Percentiles rank a stretch among this genome's conserved stretches.
These are phyloP conservation scores for Claviceps arundinis DNA, from an alignment of 2,329 filamentous ascomycete genomes.

Conservation along the genomic window DNA sequence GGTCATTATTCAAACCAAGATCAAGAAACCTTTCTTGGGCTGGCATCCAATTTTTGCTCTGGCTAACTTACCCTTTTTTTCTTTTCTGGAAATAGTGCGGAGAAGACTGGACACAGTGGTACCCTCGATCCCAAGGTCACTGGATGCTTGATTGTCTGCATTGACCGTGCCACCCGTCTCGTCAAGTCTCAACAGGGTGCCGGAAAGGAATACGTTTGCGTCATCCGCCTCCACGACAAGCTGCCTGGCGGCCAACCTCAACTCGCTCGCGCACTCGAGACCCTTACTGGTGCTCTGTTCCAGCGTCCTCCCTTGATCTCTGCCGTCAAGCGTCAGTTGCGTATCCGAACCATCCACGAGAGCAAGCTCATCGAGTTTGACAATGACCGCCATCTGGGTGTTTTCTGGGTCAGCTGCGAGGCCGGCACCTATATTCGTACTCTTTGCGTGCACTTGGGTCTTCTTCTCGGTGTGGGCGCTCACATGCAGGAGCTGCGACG, in stretches of 20 bases:
- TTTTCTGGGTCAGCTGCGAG: constrained; percentile 99
- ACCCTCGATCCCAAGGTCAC: constrained; percentile 98
- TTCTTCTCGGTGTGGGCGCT: constrained; percentile 66
- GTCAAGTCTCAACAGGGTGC: constrained; percentile 99
- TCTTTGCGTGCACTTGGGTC: constrained; percentile 83
- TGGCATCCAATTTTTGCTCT: no score
- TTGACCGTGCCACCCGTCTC: constrained; percentile 91
- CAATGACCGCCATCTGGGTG: constrained; percentile 91
- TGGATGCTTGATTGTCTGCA: constrained; percentile 85
- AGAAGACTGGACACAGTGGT: constrained; percentile 97
- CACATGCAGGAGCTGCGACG: constrained; percentile 97
- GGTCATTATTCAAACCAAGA: no score
- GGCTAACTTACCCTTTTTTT: not conserved
- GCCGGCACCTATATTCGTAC: constrained; percentile 97
- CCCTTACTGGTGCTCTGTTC: constrained; percentile 90
- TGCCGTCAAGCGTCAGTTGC: constrained; percentile 95
- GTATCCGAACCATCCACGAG: constrained; percentile 96
- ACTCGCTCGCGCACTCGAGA: constrained; percentile 87
- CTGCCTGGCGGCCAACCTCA: constrained; percentile 86
- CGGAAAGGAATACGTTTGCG: constrained; percentile 97
- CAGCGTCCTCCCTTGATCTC: constrained; percentile 86
- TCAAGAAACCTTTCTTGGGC: no score
- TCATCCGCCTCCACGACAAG: constrained; percentile 91
- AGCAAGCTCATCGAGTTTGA: constrained; percentile 96
- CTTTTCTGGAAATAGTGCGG: constrained; percentile 24